phyloP scores from a whole-genome alignment of 352 stramenopile species.

The Aphanomyces euteiches region DNA sequence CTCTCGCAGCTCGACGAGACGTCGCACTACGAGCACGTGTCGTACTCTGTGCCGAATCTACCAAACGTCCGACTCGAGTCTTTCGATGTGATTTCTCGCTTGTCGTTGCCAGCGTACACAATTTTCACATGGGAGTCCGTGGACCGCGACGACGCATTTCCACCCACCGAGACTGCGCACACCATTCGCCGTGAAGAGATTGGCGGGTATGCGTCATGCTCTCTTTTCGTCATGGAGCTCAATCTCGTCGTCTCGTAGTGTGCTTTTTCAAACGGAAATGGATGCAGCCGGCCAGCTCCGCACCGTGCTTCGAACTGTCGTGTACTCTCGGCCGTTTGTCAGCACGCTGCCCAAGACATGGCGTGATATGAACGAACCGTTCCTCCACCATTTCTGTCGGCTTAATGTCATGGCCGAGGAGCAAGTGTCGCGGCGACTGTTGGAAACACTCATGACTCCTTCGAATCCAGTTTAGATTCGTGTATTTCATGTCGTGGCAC shows the following conservation, averaged over 20 bases:
- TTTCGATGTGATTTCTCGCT: conserved; percentile 19
- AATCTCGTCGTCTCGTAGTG: conserved; percentile 1
- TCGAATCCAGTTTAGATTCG: background rate
- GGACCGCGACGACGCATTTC: conserved; percentile 24
- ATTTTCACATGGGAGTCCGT: conserved; percentile 30
- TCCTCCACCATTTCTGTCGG: conserved; percentile 24
- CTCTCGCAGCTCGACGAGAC: too few species aligned
- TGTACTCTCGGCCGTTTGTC: conserved; percentile 31
- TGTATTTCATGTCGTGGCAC: too few species aligned
- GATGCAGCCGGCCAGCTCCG: conserved; percentile 23
- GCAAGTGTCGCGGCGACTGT: conserved; percentile 20
- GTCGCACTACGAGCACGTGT: conserved; percentile 26
- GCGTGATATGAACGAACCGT: conserved; percentile 31
- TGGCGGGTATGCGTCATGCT: conserved; percentile 9
- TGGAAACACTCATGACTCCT: conserved; percentile 24
- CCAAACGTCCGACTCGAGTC: conserved; percentile 26
- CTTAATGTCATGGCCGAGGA: conserved; percentile 29
- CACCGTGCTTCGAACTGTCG: conserved; percentile 24
- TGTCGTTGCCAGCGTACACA: conserved; percentile 12
- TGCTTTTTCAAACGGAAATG: conserved; percentile 24
- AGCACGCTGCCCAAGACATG: conserved; percentile 25
- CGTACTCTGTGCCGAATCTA: conserved; percentile 27
- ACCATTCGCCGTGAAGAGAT: conserved; percentile 29
- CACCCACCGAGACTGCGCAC: background rate
- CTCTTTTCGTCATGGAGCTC: background rate